Evolutionary conservation across 106 monocot species (phyloP), one percentile per base, ranked within the genome.

Genomic region (Agapanthus africanus): DNA sequence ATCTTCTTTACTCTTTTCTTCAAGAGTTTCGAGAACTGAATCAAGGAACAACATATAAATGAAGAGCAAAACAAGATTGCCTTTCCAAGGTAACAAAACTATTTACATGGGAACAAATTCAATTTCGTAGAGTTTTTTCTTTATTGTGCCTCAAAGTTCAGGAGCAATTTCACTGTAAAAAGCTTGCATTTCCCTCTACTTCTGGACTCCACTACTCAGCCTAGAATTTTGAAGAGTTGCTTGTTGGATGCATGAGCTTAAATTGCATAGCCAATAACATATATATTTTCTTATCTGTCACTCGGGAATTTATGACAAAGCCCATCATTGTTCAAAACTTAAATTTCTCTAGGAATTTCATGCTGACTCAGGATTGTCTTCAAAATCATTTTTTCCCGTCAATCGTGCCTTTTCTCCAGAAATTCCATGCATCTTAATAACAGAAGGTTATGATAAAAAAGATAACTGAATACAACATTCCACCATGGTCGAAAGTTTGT

Each of bases 1-100:
- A 71, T 81, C 68, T 69, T 79, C 59, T 68, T 41, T 56, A 57
- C 27, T 61, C 72, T 82, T 81, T 49, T 67, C 80, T 78, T 80
- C 74, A 40, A 68, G 73, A 65, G 46, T 7, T 70, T 76, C 79
- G 23, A 83, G 16, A 77, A 67, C 92, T 92, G 71, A 31, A 19
- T 4, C 10, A 39, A 66, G 16, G 14, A 44, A 44, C 21, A 31
- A 44, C 5, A n/a, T n/a, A 26, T 7, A 44, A 42, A 42, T 28
- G 15, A 25, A 66, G 39, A 64, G 64, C 26, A 40, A 41, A 44
- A 26, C 7, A 10, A 56, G 7, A 56, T 7, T 22, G 18, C 9
- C 56, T 25, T 22, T 56, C 4, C 0, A 37, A 21, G 19, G 4
- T 18, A 23, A 18, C 6, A 23, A 8, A 22, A 19, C 7, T 22